Base-by-base conservation (phyloP, 208 protist genomes). In the Leishmania amazonensis region DNA sequence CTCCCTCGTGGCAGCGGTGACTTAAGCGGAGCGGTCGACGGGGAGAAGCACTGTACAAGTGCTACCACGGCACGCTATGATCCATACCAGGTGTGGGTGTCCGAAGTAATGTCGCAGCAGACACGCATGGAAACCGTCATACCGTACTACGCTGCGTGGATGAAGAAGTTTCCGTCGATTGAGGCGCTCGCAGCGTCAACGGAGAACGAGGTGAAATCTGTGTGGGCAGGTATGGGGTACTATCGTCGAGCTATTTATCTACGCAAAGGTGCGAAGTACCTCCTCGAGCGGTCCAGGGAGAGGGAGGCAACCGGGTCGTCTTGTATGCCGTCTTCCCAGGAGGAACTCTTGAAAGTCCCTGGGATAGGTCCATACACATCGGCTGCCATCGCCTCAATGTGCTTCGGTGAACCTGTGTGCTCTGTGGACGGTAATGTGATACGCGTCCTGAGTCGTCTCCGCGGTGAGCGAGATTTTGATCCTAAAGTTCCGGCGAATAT, bases 51-150 rank as follows among this genome's bases (percentile, higher is more conserved):
- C 68, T 15, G 42, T 51, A 24, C 68, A 51, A 73, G 40, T 53
- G 68, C 42, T 35, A 65, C 35, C 57, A 72, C 79, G 73, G 62
- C 68, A 11, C 72, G 47, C 7, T 89, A 76, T 76, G 87, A 97
- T 75, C 89, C 95, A 4, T 98, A 98, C 80, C 86, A 91, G 65
- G 91, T 99, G 9, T 99, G 97, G 97, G 95, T 99, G 57, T 97
- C 92, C 2, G 97, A 99, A 85, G 94, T 99, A 35, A 99, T 99
- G 97, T 96, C 95, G 0, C 98, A 99, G 84, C 98, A 99, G 85
- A 99, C 98, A 7, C 95, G 91, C 53, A 95, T 99, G 75, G 90
- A 88, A 11, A 98, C 96, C 0, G 97, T 99, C 42, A 93, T 98
- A 72, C 60, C 73, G 45, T 99, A 99, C 85, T 99, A 92, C 79